These are phyloP conservation scores for Dictyostelium capitatum DNA, from an alignment of 78 protist genomes.

Conservation along the genomic window DNA sequence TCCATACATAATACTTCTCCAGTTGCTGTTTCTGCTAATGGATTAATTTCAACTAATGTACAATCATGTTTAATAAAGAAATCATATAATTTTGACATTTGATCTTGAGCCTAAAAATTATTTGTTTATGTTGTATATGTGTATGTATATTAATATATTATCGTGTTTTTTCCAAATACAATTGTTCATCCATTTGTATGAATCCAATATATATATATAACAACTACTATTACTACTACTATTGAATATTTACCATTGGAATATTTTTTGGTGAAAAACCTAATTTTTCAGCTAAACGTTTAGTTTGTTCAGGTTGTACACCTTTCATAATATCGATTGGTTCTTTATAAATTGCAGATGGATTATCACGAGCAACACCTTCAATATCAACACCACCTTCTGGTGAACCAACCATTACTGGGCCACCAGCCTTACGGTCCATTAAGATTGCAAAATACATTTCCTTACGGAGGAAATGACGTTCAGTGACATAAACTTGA, in stretches of 20 bases:
- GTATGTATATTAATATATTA: no score
- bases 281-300: conserved; percentile 82
- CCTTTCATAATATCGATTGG: conserved; percentile 93
- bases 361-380: conserved; percentile 85
- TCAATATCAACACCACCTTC: conserved; percentile 98
- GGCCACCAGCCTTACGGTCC: conserved; percentile 93
- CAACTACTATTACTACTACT: neutral
- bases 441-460: conserved; percentile 97
- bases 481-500: conserved; percentile 86
- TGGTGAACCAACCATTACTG: conserved; percentile 81
- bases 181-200: no score
- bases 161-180: no score
- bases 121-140: no score
- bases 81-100: conserved; percentile 88
- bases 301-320: conserved; percentile 82
- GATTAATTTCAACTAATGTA: conserved; percentile 98
- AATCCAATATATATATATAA: neutral
- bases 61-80: conserved; percentile 89
- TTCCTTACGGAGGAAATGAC: conserved; percentile 86
- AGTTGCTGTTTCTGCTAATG: conserved; percentile 91
- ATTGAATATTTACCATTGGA: conserved; percentile 22
- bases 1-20: conserved; percentile 93
- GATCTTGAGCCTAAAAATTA: conserved; percentile 75
- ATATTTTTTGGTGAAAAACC: conserved; percentile 77
- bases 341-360: conserved; percentile 85